Evolutionary conservation across 768 basidiomycete species (phyloP).

Genomic region (Leccinellum albellum): DNA sequence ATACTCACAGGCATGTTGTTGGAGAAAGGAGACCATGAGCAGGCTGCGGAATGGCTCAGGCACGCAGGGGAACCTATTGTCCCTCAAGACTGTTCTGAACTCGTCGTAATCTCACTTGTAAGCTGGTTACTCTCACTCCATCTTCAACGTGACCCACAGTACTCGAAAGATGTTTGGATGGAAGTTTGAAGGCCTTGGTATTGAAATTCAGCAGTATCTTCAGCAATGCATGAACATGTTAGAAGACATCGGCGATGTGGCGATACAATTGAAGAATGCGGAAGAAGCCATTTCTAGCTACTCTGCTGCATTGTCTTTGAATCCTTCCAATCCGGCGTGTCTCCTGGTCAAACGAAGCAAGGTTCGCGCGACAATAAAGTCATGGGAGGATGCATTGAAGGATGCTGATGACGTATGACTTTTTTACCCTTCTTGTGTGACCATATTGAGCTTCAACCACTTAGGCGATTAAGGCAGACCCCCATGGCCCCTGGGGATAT

Average conservation of each 20-base stretch:
- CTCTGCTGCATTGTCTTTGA: too few species aligned
- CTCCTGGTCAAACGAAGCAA: constrained; percentile 9
- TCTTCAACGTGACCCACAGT: not conserved
- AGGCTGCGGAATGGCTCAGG: not conserved
- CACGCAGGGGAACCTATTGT: not conserved
- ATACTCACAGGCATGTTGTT: not conserved
- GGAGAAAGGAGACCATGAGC: not conserved
- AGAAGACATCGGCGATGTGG: not conserved
- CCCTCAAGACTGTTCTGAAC: not conserved
- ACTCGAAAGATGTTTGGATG: constrained; percentile 8
- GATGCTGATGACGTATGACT: not conserved
- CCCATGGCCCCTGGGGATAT: not conserved
- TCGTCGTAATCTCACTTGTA: constrained; percentile 7
- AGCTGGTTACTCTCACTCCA: not conserved
- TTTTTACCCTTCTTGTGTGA: too few species aligned
- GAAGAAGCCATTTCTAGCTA: not conserved
- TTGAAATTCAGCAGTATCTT: not conserved
- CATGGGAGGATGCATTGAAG: constrained; percentile 6
- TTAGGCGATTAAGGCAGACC: constrained; percentile 1
- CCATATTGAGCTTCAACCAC: rapidly evolving
- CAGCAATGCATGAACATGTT: not conserved
- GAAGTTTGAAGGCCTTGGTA: constrained; percentile 3
- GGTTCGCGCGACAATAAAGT: not conserved
- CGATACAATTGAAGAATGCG: not conserved
- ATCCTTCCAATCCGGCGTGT: not conserved